Evolutionary conservation across 2,329 filamentous ascomycete genomes (phyloP), one percentile per base, ranked within the genome.

Genomic region (Ceratocystis ficicola): DNA sequence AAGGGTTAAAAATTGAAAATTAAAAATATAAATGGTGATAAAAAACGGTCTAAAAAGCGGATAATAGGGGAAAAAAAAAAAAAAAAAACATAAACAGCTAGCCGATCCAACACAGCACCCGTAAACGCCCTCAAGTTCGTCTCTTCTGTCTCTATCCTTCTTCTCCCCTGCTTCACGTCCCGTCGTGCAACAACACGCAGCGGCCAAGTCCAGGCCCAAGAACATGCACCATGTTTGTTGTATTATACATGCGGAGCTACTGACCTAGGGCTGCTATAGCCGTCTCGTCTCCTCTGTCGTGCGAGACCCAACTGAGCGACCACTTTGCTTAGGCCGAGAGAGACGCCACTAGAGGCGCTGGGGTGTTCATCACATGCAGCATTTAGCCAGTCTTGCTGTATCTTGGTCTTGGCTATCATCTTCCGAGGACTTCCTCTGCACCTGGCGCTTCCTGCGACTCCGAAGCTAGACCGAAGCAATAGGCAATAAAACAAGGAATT

Each of bases 51-150:
- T 12, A 52, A 25, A 22, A 30, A 17, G 1, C 28, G 10, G 50
- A 12, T 12, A 57, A 28, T 22, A 28, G 20, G 10, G 15, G 30
- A 55, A 55, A 28, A 55, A n/a, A 60, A 60, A 60, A 60, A 60
- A 60, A 60, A 60, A 60, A 15, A 28, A 17, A 25, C 1, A 55
- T 20, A n/a, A 6, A 17, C 52, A 57, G 25, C 17, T 28, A 57
- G 30, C 10, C 28, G 10, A 59, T 32, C 17, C 15, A 6, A 48
- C 44, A 48, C 7, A 48, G 17, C 52, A 32, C 17, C 28, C 32
- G 52, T 59, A 59, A 59, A 59, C 52, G 52, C 52, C 52, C 28
- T 25, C 32, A 5, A 32, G 28, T n/a, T 59, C 12, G 52, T 32
- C 52, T 59, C n/a, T 17, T 8, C 52, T 17, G 12, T 3, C 10